phyloP scores from a whole-genome alignment of 306 rosid species.

The Carpinus viminea region DNA sequence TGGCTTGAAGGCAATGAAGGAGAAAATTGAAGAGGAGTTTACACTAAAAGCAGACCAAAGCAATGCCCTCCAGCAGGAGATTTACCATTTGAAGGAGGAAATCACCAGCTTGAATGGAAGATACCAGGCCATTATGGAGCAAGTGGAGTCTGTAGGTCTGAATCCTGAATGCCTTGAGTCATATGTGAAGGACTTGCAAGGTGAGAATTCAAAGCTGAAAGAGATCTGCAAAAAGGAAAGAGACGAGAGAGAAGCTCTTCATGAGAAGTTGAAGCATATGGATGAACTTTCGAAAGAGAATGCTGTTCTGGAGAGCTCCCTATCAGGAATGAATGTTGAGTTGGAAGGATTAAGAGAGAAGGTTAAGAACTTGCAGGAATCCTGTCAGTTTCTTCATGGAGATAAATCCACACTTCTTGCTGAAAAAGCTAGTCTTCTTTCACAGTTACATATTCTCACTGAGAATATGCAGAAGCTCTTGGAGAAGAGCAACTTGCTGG shows the following conservation, averaged over 20 bases:
- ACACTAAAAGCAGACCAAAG: conserved; percentile 62
- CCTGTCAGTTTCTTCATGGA: conserved; percentile 66
- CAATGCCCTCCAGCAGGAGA: conserved; percentile 58
- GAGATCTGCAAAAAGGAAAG: conserved; percentile 60
- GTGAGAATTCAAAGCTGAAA: conserved; percentile 65
- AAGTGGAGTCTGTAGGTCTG: conserved; percentile 70
- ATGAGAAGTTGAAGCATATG: conserved; percentile 63
- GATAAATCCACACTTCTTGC: conserved; percentile 70
- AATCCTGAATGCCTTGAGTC: conserved; percentile 60
- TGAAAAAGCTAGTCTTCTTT: conserved; percentile 72
- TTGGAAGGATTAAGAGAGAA: conserved; percentile 56
- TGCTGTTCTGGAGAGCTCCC: conserved; percentile 52
- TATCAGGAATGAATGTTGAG: conserved; percentile 64
- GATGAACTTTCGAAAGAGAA: conserved; percentile 66
- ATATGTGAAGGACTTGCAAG: conserved; percentile 69
- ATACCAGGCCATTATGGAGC: conserved; percentile 66
- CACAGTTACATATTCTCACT: conserved; percentile 78
- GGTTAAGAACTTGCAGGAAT: conserved; percentile 60
- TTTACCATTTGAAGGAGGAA: conserved; percentile 64
- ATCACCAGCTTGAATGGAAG: conserved; percentile 58
- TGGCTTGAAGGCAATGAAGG: conserved; percentile 79
- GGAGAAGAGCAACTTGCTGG: conserved; percentile 78
- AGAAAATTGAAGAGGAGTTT: conserved; percentile 76
- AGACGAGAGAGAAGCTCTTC: conserved; percentile 64
- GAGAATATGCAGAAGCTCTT: conserved; percentile 81